Evolutionary conservation across 1,139 yeast species (phyloP).

Genomic region (Torulaspora globosa): DNA sequence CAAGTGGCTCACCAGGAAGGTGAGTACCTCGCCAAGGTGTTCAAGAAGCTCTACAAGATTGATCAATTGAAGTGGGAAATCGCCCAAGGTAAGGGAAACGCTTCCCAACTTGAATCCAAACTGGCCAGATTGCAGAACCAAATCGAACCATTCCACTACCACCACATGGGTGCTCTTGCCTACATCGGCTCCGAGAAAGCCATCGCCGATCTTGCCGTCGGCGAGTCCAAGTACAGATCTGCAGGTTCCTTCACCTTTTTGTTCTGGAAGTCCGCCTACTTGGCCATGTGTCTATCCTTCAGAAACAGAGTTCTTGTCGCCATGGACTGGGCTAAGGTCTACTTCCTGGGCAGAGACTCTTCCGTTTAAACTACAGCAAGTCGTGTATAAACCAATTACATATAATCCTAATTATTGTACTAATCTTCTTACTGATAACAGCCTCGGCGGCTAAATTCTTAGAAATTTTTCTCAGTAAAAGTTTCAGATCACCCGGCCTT

Average conservation of each 20-base stretch:
- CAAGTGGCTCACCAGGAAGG: constrained; percentile 98
- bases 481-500: background rate
- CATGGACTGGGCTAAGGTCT: constrained; percentile 83
- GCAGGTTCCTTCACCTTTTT: constrained; percentile 86
- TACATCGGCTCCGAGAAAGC: constrained; percentile 89
- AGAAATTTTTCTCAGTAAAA: background rate
- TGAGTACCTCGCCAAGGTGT: constrained; percentile 66
- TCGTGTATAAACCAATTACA: background rate
- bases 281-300: constrained; percentile 86
- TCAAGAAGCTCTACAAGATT: constrained; percentile 64
- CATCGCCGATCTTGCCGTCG: constrained; percentile 87
- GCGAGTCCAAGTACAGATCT: constrained; percentile 72
- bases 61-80: constrained; percentile 54
- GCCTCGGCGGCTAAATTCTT: background rate
- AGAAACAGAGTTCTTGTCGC: constrained; percentile 82
- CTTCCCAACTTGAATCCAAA: constrained; percentile 36
- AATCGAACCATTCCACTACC: constrained; percentile 54
- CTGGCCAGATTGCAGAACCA: constrained; percentile 39
- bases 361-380: constrained; percentile 35
- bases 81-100: constrained; percentile 37
- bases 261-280: constrained; percentile 92
- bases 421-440: background rate
- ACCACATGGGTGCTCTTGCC: constrained; percentile 71
- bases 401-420: constrained; percentile 1
- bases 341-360: constrained; percentile 84